Percentiles rank a stretch among this genome's conserved stretches.
Evolutionary conservation across 257 asterid species (phyloP).

Genomic region (Jacaranda copaia): DNA sequence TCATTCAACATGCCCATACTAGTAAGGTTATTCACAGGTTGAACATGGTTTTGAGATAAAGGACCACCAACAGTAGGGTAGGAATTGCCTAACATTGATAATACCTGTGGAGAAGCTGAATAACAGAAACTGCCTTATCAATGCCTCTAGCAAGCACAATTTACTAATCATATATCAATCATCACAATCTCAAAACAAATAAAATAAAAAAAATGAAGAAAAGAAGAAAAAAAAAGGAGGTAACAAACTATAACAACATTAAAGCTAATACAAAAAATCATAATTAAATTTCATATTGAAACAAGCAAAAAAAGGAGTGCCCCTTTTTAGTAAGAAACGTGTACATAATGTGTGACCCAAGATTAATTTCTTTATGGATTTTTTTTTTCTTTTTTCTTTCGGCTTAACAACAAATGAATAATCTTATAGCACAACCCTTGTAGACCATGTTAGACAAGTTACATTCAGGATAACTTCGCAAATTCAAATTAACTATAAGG

Average conservation of each 20-base stretch:
- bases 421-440: no score
- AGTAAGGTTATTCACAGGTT: constrained; percentile 68
- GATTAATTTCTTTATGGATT: no score
- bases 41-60: constrained; percentile 87
- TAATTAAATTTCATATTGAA: neutral
- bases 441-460: neutral
- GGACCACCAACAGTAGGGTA: constrained; percentile 88
- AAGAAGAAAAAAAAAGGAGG: neutral
- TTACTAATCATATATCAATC: constrained; percentile 11
- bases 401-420: no score
- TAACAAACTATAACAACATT: neutral
- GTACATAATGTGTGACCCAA: no score
- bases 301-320: no score
- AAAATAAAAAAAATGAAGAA: neutral
- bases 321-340: no score
- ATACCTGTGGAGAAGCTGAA: constrained; percentile 97
- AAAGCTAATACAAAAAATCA: neutral
- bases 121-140: constrained; percentile 43
- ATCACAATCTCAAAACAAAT: constrained; percentile 26
- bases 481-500: neutral
- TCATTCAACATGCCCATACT: constrained; percentile 90
- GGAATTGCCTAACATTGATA: constrained; percentile 86
- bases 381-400: no score
- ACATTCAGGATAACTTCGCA: constrained; percentile 7
- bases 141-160: constrained; percentile 37